phyloP scores from a whole-genome alignment of 2,329 filamentous ascomycete species.

The Beauveria bassiana region DNA sequence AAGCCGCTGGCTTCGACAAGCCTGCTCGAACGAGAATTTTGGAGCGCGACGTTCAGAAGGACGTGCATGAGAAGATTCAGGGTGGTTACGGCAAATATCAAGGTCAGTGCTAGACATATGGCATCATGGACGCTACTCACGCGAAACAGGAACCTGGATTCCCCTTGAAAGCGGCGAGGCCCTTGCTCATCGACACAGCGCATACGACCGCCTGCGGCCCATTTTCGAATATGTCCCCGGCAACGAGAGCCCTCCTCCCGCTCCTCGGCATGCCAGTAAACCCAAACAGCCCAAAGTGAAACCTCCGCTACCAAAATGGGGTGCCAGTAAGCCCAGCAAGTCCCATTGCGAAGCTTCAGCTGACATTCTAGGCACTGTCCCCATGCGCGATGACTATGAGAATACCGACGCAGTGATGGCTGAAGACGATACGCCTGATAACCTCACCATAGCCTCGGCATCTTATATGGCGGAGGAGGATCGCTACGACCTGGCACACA shows the following conservation, averaged over 20 bases:
- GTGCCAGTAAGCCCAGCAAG: conserved; percentile 19
- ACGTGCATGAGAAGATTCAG: conserved; percentile 94
- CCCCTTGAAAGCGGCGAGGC: conserved; percentile 73
- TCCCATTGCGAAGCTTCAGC: background rate
- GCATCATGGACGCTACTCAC: background rate
- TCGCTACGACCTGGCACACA: conserved; percentile 61
- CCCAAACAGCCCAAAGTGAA: conserved; percentile 61
- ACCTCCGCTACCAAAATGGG: conserved; percentile 51
- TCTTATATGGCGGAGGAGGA: conserved; percentile 83
- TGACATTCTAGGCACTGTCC: conserved; percentile 3
- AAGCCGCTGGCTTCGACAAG: conserved; percentile 95
- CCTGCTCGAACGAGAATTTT: conserved; percentile 90
- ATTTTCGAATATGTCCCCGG: conserved; percentile 89
- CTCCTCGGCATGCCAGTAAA: conserved; percentile 85
- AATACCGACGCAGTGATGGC: conserved; percentile 52
- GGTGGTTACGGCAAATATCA: conserved; percentile 99
- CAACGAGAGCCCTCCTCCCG: conserved; percentile 81
- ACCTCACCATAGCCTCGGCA: conserved; percentile 73
- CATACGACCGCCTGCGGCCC: conserved; percentile 71
- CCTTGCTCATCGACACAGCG: conserved; percentile 79
- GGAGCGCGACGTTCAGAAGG: conserved; percentile 94
- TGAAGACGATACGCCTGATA: conserved; percentile 77
- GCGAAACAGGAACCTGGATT: conserved; percentile 76
- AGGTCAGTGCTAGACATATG: conserved; percentile 40
- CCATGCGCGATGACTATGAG: conserved; percentile 54